Conservation (phyloP, 2,329 filamentous ascomycete species). For the Botrytis squamosa region DNA sequence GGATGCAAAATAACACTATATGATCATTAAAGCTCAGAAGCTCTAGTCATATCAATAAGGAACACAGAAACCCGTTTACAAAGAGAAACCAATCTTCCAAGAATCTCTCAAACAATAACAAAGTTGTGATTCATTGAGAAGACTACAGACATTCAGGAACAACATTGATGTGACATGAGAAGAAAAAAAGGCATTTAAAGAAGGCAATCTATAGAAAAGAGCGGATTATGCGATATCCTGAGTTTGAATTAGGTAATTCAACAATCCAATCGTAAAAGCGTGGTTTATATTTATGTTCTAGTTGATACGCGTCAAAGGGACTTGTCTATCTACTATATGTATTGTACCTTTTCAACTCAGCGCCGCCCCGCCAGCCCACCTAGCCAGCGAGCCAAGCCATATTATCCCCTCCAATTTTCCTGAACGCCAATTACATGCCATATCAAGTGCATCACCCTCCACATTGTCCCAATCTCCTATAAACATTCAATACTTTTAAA, state of each 20-base stretch:
- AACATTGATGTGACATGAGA: background rate
- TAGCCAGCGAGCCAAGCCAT: background rate
- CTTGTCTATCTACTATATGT: no score
- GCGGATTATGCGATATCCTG: background rate
- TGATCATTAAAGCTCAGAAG: background rate
- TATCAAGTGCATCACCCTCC: no score
- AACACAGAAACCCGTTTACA: background rate
- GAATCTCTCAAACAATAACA: background rate
- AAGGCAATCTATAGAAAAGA: background rate
- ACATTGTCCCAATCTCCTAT: conserved; percentile 20
- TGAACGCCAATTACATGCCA: background rate
- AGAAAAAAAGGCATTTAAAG: background rate
- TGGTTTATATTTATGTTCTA: background rate
- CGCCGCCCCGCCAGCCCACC: background rate
- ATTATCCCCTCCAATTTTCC: no score
- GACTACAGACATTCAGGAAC: background rate
- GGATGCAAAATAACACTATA: background rate
- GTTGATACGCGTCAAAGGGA: background rate
- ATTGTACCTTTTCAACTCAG: background rate
- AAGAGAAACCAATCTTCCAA: background rate
- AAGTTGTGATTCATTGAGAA: background rate
- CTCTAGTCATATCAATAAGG: background rate
- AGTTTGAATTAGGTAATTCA: background rate
- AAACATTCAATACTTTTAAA: conserved; percentile 57
- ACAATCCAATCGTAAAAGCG: accelerated